Evolutionary conservation across 2,329 filamentous ascomycete species (phyloP), one percentile per base, ranked within the genome.

Genomic region (Albifimbria verrucaria): DNA sequence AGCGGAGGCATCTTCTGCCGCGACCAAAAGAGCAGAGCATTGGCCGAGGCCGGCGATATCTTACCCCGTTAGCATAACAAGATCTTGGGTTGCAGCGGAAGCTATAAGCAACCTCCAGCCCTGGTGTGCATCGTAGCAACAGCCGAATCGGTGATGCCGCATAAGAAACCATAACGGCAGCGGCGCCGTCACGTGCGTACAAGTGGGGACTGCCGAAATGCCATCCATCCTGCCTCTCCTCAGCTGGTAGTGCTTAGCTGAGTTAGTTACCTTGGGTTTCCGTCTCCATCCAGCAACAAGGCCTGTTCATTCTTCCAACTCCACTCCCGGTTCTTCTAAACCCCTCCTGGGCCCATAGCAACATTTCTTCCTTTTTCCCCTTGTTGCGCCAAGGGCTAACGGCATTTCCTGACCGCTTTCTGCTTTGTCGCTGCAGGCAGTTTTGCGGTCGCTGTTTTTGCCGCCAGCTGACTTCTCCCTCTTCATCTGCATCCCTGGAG

Each of bases 341-440:
- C 42, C 22, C 42, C 42, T 21, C 45, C 45, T 23, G 20, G 45
- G 45, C 45, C 45, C 45, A 47, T 28, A 28, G 45, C 45, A 47
- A 47, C 45, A 47, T 47, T 47, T 47, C 51, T 50, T 54, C 51
- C 52, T 54, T 55, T 24, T 51, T 45, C 47, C 54, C 46, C 51
- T 52, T 48, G 48, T 25, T 52, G 45, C 42, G 26, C 45, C 54
- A 55, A 44, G 48, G 52, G 42, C 47, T 50, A 50, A 53, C 55
- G 48, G 52, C 49, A 50, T 48, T 49, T 50, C 51, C 49, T 58
- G 54, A 58, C 56, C 56, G 56, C 56, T 51, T 52, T 56, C 56
- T 36, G 52, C 54, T 51, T 41, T 48, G 46, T 53, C 42, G 12
- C 12, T n/a, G 32, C 32, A 39, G 5, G 32, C 12, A 39, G 32